Base-by-base conservation (phyloP, 805 yeast species). In the Komagataella ulmi region DNA sequence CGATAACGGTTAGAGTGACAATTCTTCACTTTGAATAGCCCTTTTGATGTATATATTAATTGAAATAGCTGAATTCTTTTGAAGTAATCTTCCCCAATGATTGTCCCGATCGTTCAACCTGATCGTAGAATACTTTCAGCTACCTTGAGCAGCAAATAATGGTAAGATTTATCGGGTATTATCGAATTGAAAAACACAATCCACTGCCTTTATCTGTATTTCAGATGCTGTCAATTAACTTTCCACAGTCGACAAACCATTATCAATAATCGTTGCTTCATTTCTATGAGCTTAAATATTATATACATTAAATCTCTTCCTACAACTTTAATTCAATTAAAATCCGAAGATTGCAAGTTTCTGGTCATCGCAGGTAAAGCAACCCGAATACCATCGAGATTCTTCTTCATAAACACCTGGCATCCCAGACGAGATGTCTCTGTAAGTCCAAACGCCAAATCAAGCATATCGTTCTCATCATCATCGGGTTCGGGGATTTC, bases 341-440 rank as follows among this genome's bases (percentile, higher is more conserved):
- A 88, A 62, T 91, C 98, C 55, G 80, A 80, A 18, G 79, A 72
- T 63, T 87, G 95, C 59, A 91, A 76, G 67, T 93, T 93, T 60
- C 99, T 76, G 7, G 99, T 93, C 97, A 93, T 88, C 14, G 97
- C 91, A 17, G 99, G 99, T 56, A 93, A 74, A 0, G 98, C 98
- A 3, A 93, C 95, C 59, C 98, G 77, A 44, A 93, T 69, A 0
- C 99, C 99, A 64, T 93, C 97, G 52, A 93, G 71, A 49, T 87
- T 95, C 65, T 88, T 89, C 30, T 83, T 70, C 97, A 93, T 88
- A 53, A 75, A 75, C 45, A 93, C 83, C 69, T 91, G 97, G 67
- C 99, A 93, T 0, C 98, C 99, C 58, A 93, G 73, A 64, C 99
- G 79, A 21, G 97, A 88, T 44, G 99, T 93, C 64, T 93, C 99